phyloP scores from a whole-genome alignment of 805 yeast genomes.

The Candida endomychidarum region DNA sequence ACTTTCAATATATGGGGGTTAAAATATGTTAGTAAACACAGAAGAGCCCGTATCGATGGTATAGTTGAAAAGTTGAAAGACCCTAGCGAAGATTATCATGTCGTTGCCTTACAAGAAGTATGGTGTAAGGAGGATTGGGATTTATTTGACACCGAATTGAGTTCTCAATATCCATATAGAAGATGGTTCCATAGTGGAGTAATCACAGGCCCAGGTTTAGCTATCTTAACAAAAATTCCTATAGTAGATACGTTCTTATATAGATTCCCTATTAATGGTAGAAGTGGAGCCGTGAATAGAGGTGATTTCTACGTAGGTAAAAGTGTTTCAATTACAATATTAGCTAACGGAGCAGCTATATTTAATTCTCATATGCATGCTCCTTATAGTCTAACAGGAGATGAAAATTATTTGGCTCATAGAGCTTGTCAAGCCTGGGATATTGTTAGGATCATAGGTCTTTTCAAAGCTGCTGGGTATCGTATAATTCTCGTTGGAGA shows the following conservation, averaged over 20 bases:
- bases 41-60: conserved; percentile 65
- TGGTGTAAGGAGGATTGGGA: conserved; percentile 90
- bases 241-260: conserved; percentile 76
- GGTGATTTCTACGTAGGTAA: conserved; percentile 99
- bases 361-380: conserved; percentile 97
- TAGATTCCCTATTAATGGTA: conserved; percentile 88
- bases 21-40: conserved; percentile 71
- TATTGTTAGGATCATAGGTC: conserved; percentile 62
- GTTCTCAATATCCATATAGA: conserved; percentile 54
- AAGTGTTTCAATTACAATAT: conserved; percentile 68
- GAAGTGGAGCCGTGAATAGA: conserved; percentile 88
- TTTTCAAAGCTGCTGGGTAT: conserved; percentile 71
- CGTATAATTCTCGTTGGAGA: conserved; percentile 92
- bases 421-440: conserved; percentile 98
- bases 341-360: conserved; percentile 67
- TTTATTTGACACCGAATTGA: conserved; percentile 49
- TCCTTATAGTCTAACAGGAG: conserved; percentile 75
- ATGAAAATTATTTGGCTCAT: conserved; percentile 87
- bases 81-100: conserved; percentile 56
- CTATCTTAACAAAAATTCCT: conserved; percentile 79
- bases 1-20: conserved; percentile 90
- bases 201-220: conserved; percentile 90
- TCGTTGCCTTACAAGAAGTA: conserved; percentile 91
- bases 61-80: conserved; percentile 62
- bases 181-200: conserved; percentile 82